Evolutionary conservation across 495 filamentous ascomycete species (phyloP), one percentile per base, ranked within the genome.

Genomic region (Lichina pygmaea): DNA sequence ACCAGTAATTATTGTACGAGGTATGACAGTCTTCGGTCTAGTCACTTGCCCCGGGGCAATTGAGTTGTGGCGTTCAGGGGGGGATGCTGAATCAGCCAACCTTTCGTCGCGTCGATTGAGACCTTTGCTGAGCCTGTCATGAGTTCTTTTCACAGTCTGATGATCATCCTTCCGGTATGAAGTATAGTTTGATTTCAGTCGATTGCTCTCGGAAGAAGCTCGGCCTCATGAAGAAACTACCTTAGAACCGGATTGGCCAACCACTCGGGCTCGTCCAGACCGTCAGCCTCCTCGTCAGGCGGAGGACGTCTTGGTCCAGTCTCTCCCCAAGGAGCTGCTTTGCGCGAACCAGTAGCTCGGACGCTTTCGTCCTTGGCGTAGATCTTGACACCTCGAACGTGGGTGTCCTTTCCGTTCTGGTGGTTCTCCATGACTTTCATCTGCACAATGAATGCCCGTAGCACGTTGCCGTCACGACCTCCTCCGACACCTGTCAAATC

Each of bases 351-450:
- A 39, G 10, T 15, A 15, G 13, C 36, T 39, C 36, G 2, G 36
- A 39, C 36, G 36, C 11, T 39, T 41, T 71, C 67, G 50, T 94
- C 85, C 39, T 67, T 60, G 6, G 81, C 81, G 56, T 83, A 97
- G 30, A 97, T 73, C 66, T 94, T 86, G 56, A 97, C 67, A 0
- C 82, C 86, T 36, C 89, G 75, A 38, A 97, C 73, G 67, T 97
- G 89, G 4, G 89, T 97, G 58, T 97, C 89, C 57, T 97, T 97
- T 46, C 89, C 89, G 58, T 97, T 97, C 65, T 97, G 89, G 60
- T 97, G 89, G 53, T 97, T 97, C 62, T 93, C 91, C 47, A 82
- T 68, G 50, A 97, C 70, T 44, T 72, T 71, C 44, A 95, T 73
- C 57, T 93, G 84, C 10, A 94, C 66, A 41, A 95, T 70, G 62